phyloP scores from a whole-genome alignment of 768 basidiomycete genomes.

The Boletus pseudopeckii region DNA sequence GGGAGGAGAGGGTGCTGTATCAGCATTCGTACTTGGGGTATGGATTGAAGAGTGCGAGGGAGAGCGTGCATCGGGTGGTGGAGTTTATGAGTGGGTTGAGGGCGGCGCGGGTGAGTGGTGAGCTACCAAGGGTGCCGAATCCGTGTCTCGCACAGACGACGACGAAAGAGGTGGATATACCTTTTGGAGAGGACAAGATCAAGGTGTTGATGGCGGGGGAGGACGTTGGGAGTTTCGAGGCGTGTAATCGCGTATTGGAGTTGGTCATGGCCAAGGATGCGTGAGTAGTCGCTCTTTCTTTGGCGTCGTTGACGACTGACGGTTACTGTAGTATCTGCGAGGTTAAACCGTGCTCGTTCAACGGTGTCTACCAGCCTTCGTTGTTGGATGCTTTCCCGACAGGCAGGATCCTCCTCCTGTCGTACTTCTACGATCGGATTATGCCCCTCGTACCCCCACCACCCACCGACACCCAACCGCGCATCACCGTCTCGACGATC shows the following conservation, averaged over 20 bases:
- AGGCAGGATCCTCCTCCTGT: constrained; percentile 86
- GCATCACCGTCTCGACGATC: constrained; percentile 55
- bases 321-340: constrained; percentile 63
- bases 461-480: constrained; percentile 22
- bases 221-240: constrained; percentile 78
- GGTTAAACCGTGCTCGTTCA: constrained; percentile 92
- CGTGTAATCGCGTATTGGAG: constrained; percentile 79
- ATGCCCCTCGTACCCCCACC: constrained; percentile 58
- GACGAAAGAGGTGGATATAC: constrained; percentile 58
- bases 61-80: constrained; percentile 83
- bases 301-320: neutral
- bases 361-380: constrained; percentile 95
- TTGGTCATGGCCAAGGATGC: constrained; percentile 94
- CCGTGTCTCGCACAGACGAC: constrained; percentile 79
- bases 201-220: constrained; percentile 86
- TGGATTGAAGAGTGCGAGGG: constrained; percentile 85
- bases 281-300: constrained; percentile 39
- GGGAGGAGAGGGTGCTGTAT: constrained; percentile 71
- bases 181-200: constrained; percentile 40
- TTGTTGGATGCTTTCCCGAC: constrained; percentile 82
- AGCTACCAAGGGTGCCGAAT: constrained; percentile 40
- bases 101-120: neutral
- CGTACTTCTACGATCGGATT: constrained; percentile 97
- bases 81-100: constrained; percentile 72
- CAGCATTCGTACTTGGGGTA: constrained; percentile 99